Evolutionary conservation across 495 filamentous ascomycete genomes (phyloP), one percentile per base, ranked within the genome.

Genomic region (Bryoglossum gracile): DNA sequence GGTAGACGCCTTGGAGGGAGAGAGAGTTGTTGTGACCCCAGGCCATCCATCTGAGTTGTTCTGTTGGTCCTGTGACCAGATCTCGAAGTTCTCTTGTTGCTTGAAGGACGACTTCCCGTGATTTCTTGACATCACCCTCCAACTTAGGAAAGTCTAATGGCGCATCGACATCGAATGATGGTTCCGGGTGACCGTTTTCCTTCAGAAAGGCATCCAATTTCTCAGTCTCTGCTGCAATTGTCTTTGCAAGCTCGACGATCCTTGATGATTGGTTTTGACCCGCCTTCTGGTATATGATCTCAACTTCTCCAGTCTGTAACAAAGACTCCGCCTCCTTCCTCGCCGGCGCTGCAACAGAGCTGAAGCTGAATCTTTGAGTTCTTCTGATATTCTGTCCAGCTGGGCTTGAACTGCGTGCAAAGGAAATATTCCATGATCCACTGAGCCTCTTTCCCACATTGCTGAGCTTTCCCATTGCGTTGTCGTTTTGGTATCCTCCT

Each of bases 1-100:
- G 61, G 14, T 62, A 64, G 25, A 71, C 66, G 0, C 58, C 38
- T 32, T 67, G 55, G 1, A 68, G 48, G 43, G 50, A 57, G 4
- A 64, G 44, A 0, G 58, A 50, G 18, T 60, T 56, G 45, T 57
- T 60, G 37, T 57, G 50, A 48, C 55, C 44, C 57, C 53, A 60
- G 8, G 54, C 46, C 57, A 60, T 54, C 57, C 57, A 60, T 24
- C 57, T 42, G 1, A 60, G 23, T 17, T 34, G 42, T 19, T 60
- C 57, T 24, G 41, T 43, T 3, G 57, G 54, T 1, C 57, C 57
- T 4, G 52, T 51, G 2, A 51, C 46, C 18, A 60, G 37, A 33
- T 57, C 50, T 17, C 35, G 43, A 13, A 60, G 33, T 21, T 56
- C 54, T 23, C 51, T 60, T 22, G 57, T 49, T 8, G 57, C 57